phyloP scores from a whole-genome alignment of 2,329 filamentous ascomycete species.

The Amesomyces nigricolor region DNA sequence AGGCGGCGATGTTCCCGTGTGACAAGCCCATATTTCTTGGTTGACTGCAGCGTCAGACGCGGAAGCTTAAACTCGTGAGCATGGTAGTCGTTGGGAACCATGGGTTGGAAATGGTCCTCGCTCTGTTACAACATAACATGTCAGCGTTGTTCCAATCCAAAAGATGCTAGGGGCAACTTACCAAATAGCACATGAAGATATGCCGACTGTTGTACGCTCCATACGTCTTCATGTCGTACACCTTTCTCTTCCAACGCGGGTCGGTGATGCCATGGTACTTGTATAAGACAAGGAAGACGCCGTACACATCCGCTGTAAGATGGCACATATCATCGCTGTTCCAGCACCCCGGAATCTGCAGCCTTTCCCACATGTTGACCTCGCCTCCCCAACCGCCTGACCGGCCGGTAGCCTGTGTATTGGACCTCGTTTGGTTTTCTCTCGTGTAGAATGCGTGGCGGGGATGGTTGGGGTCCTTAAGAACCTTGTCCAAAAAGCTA shows the following conservation, averaged over 20 bases:
- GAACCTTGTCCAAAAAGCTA: slow-evolving; percentile 26
- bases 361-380: slow-evolving; percentile 30
- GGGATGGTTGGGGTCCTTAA: slow-evolving; percentile 26
- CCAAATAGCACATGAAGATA: slow-evolving; percentile 29
- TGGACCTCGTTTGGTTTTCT: slow-evolving; percentile 20
- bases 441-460: slow-evolving; percentile 26
- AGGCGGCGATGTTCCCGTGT: neutral
- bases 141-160: neutral
- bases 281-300: slow-evolving; percentile 31
- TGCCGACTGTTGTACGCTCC: slow-evolving; percentile 33
- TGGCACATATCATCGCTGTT: slow-evolving; percentile 28
- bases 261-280: slow-evolving; percentile 11
- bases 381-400: neutral
- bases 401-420: neutral
- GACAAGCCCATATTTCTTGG: slow-evolving; percentile 11
- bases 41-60: slow-evolving; percentile 23
- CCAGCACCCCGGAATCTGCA: slow-evolving; percentile 30
- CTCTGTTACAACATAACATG: neutral
- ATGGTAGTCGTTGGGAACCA: slow-evolving; percentile 31
- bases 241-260: neutral
- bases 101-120: slow-evolving; percentile 30
- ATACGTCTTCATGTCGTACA: slow-evolving; percentile 27
- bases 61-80: slow-evolving; percentile 33
- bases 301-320: slow-evolving; percentile 33
- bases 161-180: neutral